Conservation (phyloP, 139 green algal genomes). For the Chlamydomonas asymmetrica region DNA sequence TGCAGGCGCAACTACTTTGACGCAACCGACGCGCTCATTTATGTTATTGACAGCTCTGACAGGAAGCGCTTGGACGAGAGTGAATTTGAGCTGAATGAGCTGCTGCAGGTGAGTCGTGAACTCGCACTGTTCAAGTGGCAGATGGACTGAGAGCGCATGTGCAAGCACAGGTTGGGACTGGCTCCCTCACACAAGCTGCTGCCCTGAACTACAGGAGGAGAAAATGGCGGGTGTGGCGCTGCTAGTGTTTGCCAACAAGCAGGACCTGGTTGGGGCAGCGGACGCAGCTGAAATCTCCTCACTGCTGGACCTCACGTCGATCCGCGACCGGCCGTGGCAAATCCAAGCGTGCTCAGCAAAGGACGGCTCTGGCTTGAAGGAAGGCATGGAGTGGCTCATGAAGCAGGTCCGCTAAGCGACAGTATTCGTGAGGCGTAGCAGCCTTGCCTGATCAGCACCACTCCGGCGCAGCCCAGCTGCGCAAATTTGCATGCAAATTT, state of each 20-base stretch:
- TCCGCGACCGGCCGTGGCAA: slow-evolving; percentile 75
- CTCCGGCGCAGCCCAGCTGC: too few species aligned
- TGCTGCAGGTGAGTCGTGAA: slow-evolving; percentile 66
- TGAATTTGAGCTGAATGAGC: slow-evolving; percentile 62
- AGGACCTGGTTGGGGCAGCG: slow-evolving; percentile 68
- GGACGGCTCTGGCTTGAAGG: slow-evolving; percentile 56
- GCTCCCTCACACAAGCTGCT: too few species aligned
- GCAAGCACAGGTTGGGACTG: too few species aligned
- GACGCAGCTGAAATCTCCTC: slow-evolving; percentile 66
- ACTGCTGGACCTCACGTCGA: slow-evolving; percentile 57
- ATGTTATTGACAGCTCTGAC: slow-evolving; percentile 82
- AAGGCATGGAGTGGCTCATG: slow-evolving; percentile 78
- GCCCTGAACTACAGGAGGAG: slow-evolving; percentile 69
- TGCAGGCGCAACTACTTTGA: slow-evolving; percentile 86
- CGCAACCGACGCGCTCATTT: slow-evolving; percentile 75
- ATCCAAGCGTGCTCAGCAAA: slow-evolving; percentile 77
- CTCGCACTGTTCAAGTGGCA: neutral
- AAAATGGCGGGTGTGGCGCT: slow-evolving; percentile 73
- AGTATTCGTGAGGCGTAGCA: too few species aligned
- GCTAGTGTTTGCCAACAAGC: slow-evolving; percentile 85
- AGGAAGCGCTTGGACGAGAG: slow-evolving; percentile 71
- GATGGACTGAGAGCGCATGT: too few species aligned
- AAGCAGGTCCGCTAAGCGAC: too few species aligned
- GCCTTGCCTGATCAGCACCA: too few species aligned
- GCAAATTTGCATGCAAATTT: too few species aligned